phyloP scores from a whole-genome alignment of 78 protist genomes.

The Polysphondylium violaceum region DNA sequence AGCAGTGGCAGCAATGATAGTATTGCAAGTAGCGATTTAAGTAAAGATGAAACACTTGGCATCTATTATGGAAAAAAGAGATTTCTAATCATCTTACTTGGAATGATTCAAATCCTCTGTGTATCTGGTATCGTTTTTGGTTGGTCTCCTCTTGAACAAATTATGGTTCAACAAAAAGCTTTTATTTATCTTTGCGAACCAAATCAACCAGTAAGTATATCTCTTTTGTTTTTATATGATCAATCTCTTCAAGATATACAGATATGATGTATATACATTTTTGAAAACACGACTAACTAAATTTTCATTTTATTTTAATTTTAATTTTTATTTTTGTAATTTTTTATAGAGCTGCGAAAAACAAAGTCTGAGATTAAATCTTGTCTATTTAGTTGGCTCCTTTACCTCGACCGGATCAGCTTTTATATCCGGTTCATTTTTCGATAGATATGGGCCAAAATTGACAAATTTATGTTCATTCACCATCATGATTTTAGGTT shows the following conservation, averaged over 20 bases:
- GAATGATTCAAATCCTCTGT: slow-evolving; percentile 51
- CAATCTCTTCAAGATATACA: background rate
- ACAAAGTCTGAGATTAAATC: slow-evolving; percentile 48
- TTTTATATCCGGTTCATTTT: slow-evolving; percentile 42
- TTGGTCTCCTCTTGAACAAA: slow-evolving; percentile 58
- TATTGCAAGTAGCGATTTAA: no score
- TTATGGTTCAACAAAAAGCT: slow-evolving; percentile 23
- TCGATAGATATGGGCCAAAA: slow-evolving; percentile 63
- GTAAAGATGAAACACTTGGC: no score
- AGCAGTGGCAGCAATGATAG: no score
- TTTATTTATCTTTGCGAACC: slow-evolving; percentile 40
- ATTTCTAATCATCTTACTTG: no score
- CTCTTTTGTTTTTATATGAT: background rate
- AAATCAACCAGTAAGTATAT: slow-evolving; percentile 4
- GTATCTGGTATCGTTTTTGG: slow-evolving; percentile 76
- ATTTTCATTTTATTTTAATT: background rate
- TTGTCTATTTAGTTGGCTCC: slow-evolving; percentile 72
- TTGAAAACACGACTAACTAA: background rate
- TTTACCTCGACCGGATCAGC: slow-evolving; percentile 79
- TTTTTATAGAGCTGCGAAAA: slow-evolving; percentile 21
- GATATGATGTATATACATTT: no score
- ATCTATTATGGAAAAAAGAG: no score
- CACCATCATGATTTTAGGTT: slow-evolving; percentile 24
- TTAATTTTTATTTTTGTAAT: background rate
- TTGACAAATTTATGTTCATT: slow-evolving; percentile 30